Base-by-base conservation (phyloP, 805 yeast species). In the Phaffomyces opuntiae region DNA sequence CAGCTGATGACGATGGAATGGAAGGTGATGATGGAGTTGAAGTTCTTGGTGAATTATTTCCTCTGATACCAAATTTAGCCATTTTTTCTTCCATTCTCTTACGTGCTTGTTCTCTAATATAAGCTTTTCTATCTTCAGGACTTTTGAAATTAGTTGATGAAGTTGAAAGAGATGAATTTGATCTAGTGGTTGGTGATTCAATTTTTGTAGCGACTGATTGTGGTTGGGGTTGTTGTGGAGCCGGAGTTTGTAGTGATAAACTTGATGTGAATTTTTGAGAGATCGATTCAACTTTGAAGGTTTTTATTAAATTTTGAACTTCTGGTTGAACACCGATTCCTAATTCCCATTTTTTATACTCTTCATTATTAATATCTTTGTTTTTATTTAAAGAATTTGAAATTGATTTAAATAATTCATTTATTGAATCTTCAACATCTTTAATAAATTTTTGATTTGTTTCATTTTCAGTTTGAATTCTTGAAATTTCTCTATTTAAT, bases 51-150 rank as follows among this genome's bases (percentile, higher is more conserved):
- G 45, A 35, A 6, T 39, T 24, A 14, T 53, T 13, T 9, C 7
- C 66, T n/a, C 73, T 66, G 47, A 87, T 75, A 1, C 96, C 96
- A 43, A 88, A 52, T 34, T 52, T 54, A 21, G 60, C 56, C 46
- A 88, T 71, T 54, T 89, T 72, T 57, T 87, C 95, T 48, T 80
- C 80, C 96, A 89, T 87, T 61, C 83, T 77, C 55, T 80, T 79
- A 50, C 77, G 75, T 1, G 87, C 87, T 56, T 86, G 93, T 21
- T 88, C 91, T 63, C 84, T 87, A 43, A 87, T 81, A 56, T 78
- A 77, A 11, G 85, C 84, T 14, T 89, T 76, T 52, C 93, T 72
- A 44, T 85, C 91, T 47, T 79, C 85, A 1, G 82, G 72, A 11
- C 77, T 68, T 14, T 59, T 66, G 36, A 29, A 38, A 53, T 63